Evolutionary conservation across 768 basidiomycete species (phyloP).

Genomic region (Kwoniella sp.): DNA sequence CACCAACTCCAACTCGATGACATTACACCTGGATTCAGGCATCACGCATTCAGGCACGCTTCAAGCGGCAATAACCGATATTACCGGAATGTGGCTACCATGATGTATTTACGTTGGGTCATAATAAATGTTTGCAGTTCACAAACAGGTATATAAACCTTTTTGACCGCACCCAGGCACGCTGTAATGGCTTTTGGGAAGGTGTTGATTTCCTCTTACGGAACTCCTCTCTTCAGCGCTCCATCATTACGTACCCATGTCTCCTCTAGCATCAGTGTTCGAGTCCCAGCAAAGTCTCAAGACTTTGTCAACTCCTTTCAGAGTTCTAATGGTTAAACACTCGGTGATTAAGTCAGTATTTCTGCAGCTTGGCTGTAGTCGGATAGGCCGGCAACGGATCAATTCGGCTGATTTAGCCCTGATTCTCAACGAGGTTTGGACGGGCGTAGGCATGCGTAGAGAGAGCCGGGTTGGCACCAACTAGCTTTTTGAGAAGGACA

Average conservation of each 20-base stretch:
- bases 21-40: conserved; percentile 3
- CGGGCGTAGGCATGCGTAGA: conserved; percentile 46
- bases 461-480: conserved; percentile 51
- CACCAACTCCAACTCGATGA: background rate
- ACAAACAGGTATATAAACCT: too few species aligned
- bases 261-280: conserved; percentile 54
- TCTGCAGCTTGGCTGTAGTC: conserved; percentile 22
- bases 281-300: conserved; percentile 48
- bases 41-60: background rate
- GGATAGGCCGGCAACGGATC: conserved; percentile 53
- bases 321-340: conserved; percentile 28
- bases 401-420: conserved; percentile 49
- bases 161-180: too few species aligned
- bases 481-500: conserved; percentile 24
- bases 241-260: conserved; percentile 38
- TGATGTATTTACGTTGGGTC: too few species aligned
- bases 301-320: conserved; percentile 25
- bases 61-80: background rate
- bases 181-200: conserved; percentile 52
- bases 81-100: background rate
- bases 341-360: conserved; percentile 50
- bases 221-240: conserved; percentile 47
- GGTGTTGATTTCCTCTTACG: conserved; percentile 45
- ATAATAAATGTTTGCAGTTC: too few species aligned
- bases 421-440: conserved; percentile 49